phyloP scores from a whole-genome alignment of 441 rosid species.

The Biscutella laevigata region DNA sequence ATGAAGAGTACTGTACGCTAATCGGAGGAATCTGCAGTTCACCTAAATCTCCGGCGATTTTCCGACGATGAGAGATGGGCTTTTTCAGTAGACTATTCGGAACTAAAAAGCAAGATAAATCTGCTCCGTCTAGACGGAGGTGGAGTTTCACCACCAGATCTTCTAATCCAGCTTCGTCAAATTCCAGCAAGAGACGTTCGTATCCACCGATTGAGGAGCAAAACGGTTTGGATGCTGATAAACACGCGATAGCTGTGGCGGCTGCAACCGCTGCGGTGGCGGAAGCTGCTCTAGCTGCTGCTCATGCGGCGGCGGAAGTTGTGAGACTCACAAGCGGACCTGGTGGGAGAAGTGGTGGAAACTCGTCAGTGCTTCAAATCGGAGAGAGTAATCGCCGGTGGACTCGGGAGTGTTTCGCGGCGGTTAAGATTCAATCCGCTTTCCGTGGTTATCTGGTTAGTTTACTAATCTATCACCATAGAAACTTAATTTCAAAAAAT shows the following conservation, averaged over 20 bases:
- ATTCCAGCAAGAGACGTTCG: constrained; percentile 20
- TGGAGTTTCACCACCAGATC: constrained; percentile 44
- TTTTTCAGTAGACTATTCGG: constrained; percentile 72
- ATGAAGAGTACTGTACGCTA: neutral
- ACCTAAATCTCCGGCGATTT: neutral
- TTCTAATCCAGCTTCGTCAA: too few species aligned
- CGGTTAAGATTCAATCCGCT: constrained; percentile 49
- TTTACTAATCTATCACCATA: constrained; percentile 11
- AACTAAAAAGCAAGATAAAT: constrained; percentile 28
- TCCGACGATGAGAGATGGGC: constrained; percentile 57
- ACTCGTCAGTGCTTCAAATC: neutral
- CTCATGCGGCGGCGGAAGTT: constrained; percentile 66
- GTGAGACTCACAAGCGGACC: constrained; percentile 44
- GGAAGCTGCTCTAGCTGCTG: constrained; percentile 63
- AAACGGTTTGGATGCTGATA: constrained; percentile 35
- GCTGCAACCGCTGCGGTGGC: constrained; percentile 51
- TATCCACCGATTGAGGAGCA: too few species aligned
- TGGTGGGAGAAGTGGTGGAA: constrained; percentile 18
- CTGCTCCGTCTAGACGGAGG: constrained; percentile 22
- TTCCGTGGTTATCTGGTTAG: constrained; percentile 72
- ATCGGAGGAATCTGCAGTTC: neutral
- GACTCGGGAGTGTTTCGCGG: constrained; percentile 27
- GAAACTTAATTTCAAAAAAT: neutral
- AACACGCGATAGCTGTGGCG: constrained; percentile 39
- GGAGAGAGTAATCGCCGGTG: constrained; percentile 29